These are phyloP conservation scores for Fusarium tricinctum DNA, from an alignment of 2,329 filamentous ascomycete species.

Conservation along the genomic window DNA sequence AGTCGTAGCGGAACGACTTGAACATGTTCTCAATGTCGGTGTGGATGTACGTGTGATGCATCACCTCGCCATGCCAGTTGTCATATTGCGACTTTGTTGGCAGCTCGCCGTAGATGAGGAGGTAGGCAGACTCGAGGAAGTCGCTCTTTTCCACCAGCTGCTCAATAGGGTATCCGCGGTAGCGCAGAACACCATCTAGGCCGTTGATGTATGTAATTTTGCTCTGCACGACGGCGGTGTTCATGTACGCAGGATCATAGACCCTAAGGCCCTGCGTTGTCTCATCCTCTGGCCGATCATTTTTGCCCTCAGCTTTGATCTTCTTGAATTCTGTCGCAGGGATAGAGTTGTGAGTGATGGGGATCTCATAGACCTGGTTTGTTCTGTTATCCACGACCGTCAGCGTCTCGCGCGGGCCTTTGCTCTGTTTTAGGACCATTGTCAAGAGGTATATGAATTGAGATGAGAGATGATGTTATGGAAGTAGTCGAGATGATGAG, in stretches of 20 bases:
- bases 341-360: constrained; percentile 65
- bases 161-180: constrained; percentile 66
- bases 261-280: constrained; percentile 64
- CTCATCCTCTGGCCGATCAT: constrained; percentile 61
- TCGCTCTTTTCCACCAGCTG: constrained; percentile 64
- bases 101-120: constrained; percentile 66
- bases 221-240: constrained; percentile 65
- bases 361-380: constrained; percentile 62
- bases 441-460: background rate
- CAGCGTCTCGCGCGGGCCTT: constrained; percentile 50
- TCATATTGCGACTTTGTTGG: constrained; percentile 59
- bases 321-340: constrained; percentile 66
- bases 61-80: constrained; percentile 62
- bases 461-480: background rate
- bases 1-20: constrained; percentile 66
- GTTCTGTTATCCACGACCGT: constrained; percentile 66
- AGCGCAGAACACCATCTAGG: constrained; percentile 64
- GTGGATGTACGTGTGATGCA: constrained; percentile 66
- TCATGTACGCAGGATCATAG: constrained; percentile 67
- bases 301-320: constrained; percentile 57
- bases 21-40: constrained; percentile 65
- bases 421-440: constrained; percentile 22
- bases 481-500: background rate
- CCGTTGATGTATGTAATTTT: constrained; percentile 68
- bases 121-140: constrained; percentile 64